phyloP scores from a whole-genome alignment of 1,139 yeast genomes.

The Yamadazyma mexicana region DNA sequence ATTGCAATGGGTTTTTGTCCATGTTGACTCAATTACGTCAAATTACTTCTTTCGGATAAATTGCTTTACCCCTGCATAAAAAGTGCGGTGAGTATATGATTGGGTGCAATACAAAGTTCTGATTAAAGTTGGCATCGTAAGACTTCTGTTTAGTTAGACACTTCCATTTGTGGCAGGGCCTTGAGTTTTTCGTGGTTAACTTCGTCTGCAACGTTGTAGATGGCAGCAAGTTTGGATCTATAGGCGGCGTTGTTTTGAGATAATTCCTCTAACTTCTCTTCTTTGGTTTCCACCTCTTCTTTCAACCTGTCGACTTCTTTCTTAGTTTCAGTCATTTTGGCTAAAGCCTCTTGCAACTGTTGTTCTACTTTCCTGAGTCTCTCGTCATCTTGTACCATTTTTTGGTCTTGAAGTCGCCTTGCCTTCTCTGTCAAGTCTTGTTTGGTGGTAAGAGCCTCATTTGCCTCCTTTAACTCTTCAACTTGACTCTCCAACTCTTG shows the following conservation, averaged over 20 bases:
- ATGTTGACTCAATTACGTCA: too few relatives aligned
- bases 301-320: neutral
- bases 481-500: neutral
- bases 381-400: constrained; percentile 8
- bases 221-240: constrained; percentile 2
- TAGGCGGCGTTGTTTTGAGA: neutral
- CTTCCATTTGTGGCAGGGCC: too few relatives aligned
- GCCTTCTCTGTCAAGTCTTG: constrained; percentile 5
- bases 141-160: too few relatives aligned
- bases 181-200: neutral
- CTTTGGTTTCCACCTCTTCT: neutral
- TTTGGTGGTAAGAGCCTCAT: constrained; percentile 1
- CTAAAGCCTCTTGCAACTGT: constrained; percentile 63
- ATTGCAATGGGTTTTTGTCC: too few relatives aligned
- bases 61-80: neutral
- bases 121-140: neutral
- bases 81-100: too few relatives aligned
- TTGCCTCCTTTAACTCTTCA: neutral
- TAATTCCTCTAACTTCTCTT: neutral
- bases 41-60: neutral
- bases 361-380: constrained; percentile 28
- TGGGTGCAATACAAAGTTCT: too few relatives aligned
- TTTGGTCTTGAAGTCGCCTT: constrained; percentile 11
- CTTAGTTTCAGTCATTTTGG: constrained; percentile 19
- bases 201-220: constrained; percentile 3